Conservation (phyloP, 208 protist species). For the Crithidia brevicula region DNA sequence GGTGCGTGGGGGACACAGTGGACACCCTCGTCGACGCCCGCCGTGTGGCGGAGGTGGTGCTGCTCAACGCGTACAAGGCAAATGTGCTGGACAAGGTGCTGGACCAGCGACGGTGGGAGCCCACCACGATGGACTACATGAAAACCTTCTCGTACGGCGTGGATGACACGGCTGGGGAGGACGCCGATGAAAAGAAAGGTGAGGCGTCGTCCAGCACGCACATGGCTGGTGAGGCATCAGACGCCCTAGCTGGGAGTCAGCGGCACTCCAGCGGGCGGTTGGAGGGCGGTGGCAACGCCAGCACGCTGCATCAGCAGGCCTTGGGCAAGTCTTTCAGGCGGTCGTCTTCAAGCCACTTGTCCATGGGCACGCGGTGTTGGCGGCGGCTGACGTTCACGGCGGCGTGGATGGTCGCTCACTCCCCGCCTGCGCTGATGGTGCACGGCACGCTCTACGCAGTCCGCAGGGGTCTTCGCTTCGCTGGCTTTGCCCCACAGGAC, state of each 20-base stretch:
- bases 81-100: slow-evolving; percentile 58
- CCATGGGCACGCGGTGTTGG: neutral
- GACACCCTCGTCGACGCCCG: slow-evolving; percentile 42
- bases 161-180: neutral
- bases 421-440: neutral
- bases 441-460: neutral
- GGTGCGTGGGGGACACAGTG: slow-evolving; percentile 35
- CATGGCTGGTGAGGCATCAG: neutral
- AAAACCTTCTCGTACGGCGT: neutral
- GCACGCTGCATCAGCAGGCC: neutral
- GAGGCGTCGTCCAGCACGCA: neutral
- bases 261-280: neutral
- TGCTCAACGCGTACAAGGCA: slow-evolving; percentile 81
- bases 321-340: slow-evolving; percentile 2
- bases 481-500: neutral
- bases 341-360: neutral
- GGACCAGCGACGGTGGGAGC: slow-evolving; percentile 57
- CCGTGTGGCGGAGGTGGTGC: slow-evolving; percentile 61
- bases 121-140: slow-evolving; percentile 29
- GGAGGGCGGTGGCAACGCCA: neutral
- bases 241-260: neutral
- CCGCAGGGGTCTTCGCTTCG: neutral
- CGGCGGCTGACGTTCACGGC: neutral
- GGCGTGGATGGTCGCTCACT: slow-evolving; percentile 6
- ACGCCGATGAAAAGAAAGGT: neutral